Conservation (phyloP, 371 early-diverging fungal genomes). For the Mortierella polycephala region DNA sequence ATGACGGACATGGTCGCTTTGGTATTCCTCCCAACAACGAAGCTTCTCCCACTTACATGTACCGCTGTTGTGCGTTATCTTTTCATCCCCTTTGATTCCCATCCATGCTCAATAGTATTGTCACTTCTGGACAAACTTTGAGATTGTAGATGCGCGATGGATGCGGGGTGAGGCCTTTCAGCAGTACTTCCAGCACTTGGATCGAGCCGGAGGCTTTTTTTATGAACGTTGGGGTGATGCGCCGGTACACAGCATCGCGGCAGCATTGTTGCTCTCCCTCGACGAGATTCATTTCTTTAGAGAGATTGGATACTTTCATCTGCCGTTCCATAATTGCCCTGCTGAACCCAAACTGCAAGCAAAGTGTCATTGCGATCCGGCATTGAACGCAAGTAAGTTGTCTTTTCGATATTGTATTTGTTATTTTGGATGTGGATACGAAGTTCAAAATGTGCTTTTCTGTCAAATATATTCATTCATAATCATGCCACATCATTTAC, state of each 20-base stretch:
- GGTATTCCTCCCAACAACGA: no score
- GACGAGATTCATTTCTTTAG: constrained; percentile 90
- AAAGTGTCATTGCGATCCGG: constrained; percentile 75
- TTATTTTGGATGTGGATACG: not conserved
- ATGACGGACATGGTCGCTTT: no score
- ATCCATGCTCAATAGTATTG: constrained; percentile 55
- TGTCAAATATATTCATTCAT: not conserved
- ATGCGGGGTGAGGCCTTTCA: constrained; percentile 77
- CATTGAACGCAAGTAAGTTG: constrained; percentile 62
- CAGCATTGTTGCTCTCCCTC: constrained; percentile 72
- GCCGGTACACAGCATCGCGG: constrained; percentile 91
- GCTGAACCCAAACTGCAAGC: constrained; percentile 58
- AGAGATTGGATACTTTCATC: constrained; percentile 83
- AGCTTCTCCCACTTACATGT: no score
- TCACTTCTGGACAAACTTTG: constrained; percentile 98
- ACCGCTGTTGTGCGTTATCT: not conserved
- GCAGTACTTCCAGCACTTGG: constrained; percentile 85
- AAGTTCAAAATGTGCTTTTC: not conserved
- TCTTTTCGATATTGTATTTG: not conserved
- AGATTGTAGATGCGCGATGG: constrained; percentile 90
- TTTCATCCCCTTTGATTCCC: no score
- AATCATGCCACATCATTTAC: not conserved
- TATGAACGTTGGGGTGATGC: constrained; percentile 98
- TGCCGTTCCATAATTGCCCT: constrained; percentile 76
- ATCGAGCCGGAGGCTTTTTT: constrained; percentile 90